These are phyloP conservation scores for Mallotus nudiflorus DNA, from an alignment of 345 rosid genomes.

Conservation along the genomic window DNA sequence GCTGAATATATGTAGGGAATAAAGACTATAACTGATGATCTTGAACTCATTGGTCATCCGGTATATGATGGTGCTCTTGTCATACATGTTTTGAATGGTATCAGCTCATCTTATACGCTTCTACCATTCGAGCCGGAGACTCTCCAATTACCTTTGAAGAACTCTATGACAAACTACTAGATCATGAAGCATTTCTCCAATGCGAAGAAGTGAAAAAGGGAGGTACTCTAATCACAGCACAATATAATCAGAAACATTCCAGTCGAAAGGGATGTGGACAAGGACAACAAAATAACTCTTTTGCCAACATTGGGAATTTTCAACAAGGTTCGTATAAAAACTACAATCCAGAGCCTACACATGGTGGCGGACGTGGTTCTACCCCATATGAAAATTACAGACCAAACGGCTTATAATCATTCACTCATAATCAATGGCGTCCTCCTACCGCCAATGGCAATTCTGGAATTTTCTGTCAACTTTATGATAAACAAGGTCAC, in stretches of 20 bases:
- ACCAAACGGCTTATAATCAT: too few relatives aligned
- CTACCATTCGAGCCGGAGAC: neutral
- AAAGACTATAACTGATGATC: neutral
- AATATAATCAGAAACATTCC: neutral
- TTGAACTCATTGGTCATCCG: neutral
- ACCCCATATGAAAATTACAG: too few relatives aligned
- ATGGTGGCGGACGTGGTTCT: neutral
- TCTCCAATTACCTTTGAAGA: neutral
- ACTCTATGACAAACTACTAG: neutral
- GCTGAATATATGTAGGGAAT: neutral
- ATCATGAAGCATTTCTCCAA: neutral
- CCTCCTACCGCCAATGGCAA: neutral
- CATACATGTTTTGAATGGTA: neutral
- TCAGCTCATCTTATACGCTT: neutral
- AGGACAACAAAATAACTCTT: neutral
- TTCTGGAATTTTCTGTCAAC: neutral
- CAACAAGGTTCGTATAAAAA: neutral
- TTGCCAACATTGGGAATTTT: neutral
- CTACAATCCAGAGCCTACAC: neutral
- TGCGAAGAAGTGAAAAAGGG: neutral
- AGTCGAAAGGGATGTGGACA: rapidly evolving
- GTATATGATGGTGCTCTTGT: neutral
- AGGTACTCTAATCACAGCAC: neutral
- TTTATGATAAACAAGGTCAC: neutral
- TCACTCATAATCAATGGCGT: neutral